Conservation (phyloP, 192 early-diverging fungal genomes). For the Coemansia sp. region DNA sequence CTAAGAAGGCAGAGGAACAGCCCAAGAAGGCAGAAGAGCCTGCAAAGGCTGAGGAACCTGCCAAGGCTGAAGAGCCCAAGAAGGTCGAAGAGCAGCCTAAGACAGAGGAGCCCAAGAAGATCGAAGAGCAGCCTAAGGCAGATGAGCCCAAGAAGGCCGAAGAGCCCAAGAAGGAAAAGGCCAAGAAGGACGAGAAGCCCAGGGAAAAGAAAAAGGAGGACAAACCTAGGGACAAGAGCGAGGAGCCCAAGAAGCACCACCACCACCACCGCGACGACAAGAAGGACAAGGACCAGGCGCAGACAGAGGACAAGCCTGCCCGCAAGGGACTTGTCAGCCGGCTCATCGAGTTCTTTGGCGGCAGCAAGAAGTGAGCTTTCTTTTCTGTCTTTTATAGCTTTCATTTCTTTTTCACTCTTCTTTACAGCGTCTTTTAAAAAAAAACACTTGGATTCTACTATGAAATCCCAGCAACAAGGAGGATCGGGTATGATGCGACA, state of each 20-base stretch:
- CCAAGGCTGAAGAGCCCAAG: constrained; percentile 6
- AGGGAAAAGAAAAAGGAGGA: constrained; percentile 16
- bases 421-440: neutral
- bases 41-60: constrained; percentile 8
- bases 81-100: constrained; percentile 10
- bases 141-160: constrained; percentile 10
- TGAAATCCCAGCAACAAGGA: constrained; percentile 35
- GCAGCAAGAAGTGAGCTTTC: constrained; percentile 16
- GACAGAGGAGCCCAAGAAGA: constrained; percentile 10
- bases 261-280: constrained; percentile 25
- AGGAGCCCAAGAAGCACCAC: constrained; percentile 38
- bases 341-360: constrained; percentile 52
- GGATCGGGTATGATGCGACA: constrained; percentile 45
- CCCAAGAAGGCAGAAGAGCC: constrained; percentile 8
- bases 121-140: no score
- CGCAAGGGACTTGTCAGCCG: constrained; percentile 50
- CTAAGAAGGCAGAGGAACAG: constrained; percentile 7
- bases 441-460: constrained; percentile 10
- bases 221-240: constrained; percentile 12
- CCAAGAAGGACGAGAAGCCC: constrained; percentile 10
- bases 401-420: neutral
- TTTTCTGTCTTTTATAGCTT: neutral
- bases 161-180: constrained; percentile 10
- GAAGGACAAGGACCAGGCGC: constrained; percentile 25
- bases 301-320: constrained; percentile 30